Evolutionary conservation across 2,329 filamentous ascomycete species (phyloP).

Genomic region (Talaromyces marneffei): DNA sequence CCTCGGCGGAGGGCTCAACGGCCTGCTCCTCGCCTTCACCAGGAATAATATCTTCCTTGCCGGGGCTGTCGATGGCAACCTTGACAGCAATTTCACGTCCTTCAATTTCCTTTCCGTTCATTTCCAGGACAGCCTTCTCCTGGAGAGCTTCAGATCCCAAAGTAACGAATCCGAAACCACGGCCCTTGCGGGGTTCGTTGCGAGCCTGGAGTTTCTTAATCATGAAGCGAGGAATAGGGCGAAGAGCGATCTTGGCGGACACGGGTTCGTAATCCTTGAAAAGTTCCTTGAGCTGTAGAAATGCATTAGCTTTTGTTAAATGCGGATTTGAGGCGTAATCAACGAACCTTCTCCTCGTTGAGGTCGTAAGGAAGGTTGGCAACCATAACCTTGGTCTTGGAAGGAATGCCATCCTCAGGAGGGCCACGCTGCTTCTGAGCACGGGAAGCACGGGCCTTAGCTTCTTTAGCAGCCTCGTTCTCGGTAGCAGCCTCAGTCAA

Average conservation of each 20-base stretch:
- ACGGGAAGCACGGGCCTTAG: constrained; percentile 43
- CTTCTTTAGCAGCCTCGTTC: constrained; percentile 28
- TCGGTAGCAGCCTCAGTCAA: constrained; percentile 55
- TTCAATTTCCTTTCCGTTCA: constrained; percentile 99
- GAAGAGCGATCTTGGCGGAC: constrained; percentile 96
- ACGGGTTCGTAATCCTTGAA: constrained; percentile 87
- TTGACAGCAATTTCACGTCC: constrained; percentile 99
- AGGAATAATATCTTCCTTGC: constrained; percentile 73
- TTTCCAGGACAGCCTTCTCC: constrained; percentile 93
- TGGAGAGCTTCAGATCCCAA: constrained; percentile 92
- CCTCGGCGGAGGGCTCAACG: constrained; percentile 36
- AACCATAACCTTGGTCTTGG: constrained; percentile 99
- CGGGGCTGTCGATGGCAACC: constrained; percentile 98
- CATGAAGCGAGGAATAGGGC: constrained; percentile 98
- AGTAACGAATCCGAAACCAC: constrained; percentile 97
- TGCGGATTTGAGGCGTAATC: neutral
- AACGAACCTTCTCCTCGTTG: constrained; percentile 84
- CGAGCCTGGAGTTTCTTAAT: constrained; percentile 99
- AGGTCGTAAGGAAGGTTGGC: constrained; percentile 98
- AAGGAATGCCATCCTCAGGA: constrained; percentile 92
- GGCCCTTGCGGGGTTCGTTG: constrained; percentile 96
- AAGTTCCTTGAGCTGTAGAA: constrained; percentile 82
- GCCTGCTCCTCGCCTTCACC: constrained; percentile 14
- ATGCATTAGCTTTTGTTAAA: constrained; percentile 18
- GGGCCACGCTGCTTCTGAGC: constrained; percentile 80